A percentile compares a stretch with the other conserved stretches of the same genome.
phyloP scores from a whole-genome alignment of 768 basidiomycete genomes.

The Boletus vinaceobasis region DNA sequence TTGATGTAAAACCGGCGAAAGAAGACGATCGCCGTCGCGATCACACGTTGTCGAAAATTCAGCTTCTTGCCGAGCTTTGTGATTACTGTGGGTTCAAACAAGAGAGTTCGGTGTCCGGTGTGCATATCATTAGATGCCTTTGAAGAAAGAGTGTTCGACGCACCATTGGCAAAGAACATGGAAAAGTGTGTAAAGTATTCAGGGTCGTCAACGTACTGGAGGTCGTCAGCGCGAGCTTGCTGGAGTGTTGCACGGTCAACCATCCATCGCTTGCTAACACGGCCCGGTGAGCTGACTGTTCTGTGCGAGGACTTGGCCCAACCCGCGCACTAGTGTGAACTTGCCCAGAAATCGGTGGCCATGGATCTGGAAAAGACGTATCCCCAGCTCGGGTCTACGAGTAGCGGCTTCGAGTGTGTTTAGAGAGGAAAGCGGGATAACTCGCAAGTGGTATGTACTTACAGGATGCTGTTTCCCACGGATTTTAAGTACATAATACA shows the following conservation, averaged over 20 bases:
- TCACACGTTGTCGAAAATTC: constrained; percentile 80
- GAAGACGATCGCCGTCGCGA: constrained; percentile 92
- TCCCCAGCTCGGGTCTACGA: neutral
- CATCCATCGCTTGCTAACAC: constrained; percentile 83
- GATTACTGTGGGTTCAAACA: constrained; percentile 51
- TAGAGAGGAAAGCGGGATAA: neutral
- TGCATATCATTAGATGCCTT: neutral
- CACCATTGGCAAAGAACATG: constrained; percentile 88
- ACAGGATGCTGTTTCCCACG: neutral
- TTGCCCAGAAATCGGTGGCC: constrained; percentile 92
- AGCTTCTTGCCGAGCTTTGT: constrained; percentile 84
- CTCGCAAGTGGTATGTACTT: neutral
- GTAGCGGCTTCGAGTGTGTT: neutral
- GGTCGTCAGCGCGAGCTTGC: constrained; percentile 73
- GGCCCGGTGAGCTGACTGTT: constrained; percentile 15
- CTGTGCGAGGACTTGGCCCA: constrained; percentile 5
- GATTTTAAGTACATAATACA: neutral
- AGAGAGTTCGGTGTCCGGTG: too few species aligned
- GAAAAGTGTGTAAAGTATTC: constrained; percentile 77
- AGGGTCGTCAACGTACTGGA: constrained; percentile 73
- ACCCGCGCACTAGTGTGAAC: constrained; percentile 74
- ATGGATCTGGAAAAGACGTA: constrained; percentile 34
- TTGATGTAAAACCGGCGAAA: constrained; percentile 97
- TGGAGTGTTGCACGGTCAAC: constrained; percentile 74
- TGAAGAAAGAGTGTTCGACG: constrained; percentile 6